A percentile compares a stretch with the other conserved stretches of the same genome.
Evolutionary conservation across 1,139 yeast species (phyloP).

Genomic region (Scheffersomyces cryptocercus): DNA sequence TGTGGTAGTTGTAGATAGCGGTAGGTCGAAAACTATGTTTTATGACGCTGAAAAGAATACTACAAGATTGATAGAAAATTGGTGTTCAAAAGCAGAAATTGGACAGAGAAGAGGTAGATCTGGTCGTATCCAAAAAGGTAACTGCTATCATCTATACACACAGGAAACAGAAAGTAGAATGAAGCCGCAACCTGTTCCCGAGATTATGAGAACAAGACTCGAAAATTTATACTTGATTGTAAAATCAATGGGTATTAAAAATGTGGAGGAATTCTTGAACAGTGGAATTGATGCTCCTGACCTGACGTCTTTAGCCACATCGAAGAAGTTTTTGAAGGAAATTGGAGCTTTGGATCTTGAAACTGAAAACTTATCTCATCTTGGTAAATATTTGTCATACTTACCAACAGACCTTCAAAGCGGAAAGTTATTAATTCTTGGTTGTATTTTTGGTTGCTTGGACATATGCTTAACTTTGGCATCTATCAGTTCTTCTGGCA

Average conservation of each 20-base stretch:
- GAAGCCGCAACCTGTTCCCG: constrained; percentile 81
- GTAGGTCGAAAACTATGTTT: constrained; percentile 75
- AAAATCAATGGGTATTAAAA: constrained; percentile 81
- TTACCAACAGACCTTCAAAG: constrained; percentile 86
- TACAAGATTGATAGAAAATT: constrained; percentile 71
- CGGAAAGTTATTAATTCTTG: constrained; percentile 77
- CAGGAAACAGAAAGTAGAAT: constrained; percentile 56
- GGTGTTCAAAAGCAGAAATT: constrained; percentile 93
- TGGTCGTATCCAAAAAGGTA: constrained; percentile 89
- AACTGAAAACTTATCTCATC: constrained; percentile 60
- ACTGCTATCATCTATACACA: constrained; percentile 80
- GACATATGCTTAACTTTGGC: constrained; percentile 75
- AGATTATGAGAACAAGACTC: constrained; percentile 77
- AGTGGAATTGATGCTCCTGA: constrained; percentile 85
- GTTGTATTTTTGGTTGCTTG: constrained; percentile 83
- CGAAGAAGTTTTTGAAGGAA: constrained; percentile 60
- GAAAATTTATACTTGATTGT: constrained; percentile 83
- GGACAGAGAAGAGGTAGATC: constrained; percentile 96
- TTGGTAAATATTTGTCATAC: constrained; percentile 80
- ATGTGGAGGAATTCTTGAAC: constrained; percentile 67
- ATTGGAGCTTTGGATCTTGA: constrained; percentile 65
- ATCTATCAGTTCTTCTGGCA: constrained; percentile 69
- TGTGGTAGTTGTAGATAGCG: constrained; percentile 88
- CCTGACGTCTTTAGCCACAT: constrained; percentile 55
- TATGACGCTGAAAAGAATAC: constrained; percentile 70